A percentile compares a stretch with the other conserved stretches of the same genome.
Conservation (phyloP, 2,329 filamentous ascomycete genomes). For the Periglandula ipomoeae region DNA sequence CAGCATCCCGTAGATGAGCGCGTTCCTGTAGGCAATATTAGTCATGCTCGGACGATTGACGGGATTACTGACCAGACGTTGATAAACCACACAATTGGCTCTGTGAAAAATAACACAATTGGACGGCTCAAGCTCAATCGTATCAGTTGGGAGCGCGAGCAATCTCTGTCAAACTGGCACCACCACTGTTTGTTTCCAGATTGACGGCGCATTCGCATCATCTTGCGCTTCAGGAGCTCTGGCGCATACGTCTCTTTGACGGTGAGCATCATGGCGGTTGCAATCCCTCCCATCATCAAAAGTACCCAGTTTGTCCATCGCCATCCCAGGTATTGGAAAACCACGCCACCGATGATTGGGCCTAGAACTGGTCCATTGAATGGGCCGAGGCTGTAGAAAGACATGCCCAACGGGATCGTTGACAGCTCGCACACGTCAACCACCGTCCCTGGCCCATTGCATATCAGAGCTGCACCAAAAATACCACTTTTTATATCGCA, state of each 20-base stretch:
- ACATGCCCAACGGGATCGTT: conserved; percentile 72
- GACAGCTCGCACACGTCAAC: conserved; percentile 74
- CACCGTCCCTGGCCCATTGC: conserved; percentile 73
- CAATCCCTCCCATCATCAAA: conserved; percentile 59
- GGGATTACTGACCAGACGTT: conserved; percentile 43
- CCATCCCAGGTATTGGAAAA: conserved; percentile 66
- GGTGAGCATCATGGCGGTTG: conserved; percentile 47
- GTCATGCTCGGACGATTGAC: neutral
- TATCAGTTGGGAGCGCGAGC: conserved; percentile 54
- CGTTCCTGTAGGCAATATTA: conserved; percentile 44
- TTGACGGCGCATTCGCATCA: conserved; percentile 53
- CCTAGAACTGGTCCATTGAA: conserved; percentile 58
- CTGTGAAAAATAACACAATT: conserved; percentile 66
- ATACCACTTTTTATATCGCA: conserved; percentile 26
- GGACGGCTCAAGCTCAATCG: conserved; percentile 70
- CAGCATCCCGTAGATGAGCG: conserved; percentile 75
- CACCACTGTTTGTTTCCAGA: conserved; percentile 65
- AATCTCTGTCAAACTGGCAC: conserved; percentile 68
- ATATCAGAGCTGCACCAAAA: conserved; percentile 65
- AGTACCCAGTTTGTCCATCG: conserved; percentile 79
- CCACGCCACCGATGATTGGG: conserved; percentile 60
- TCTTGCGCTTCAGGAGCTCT: conserved; percentile 57
- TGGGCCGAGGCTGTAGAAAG: conserved; percentile 60
- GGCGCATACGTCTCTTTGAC: conserved; percentile 72
- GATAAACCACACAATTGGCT: conserved; percentile 71